These are phyloP conservation scores for Nakazawaea populi DNA, from an alignment of 805 yeast genomes.

Conservation along the genomic window DNA sequence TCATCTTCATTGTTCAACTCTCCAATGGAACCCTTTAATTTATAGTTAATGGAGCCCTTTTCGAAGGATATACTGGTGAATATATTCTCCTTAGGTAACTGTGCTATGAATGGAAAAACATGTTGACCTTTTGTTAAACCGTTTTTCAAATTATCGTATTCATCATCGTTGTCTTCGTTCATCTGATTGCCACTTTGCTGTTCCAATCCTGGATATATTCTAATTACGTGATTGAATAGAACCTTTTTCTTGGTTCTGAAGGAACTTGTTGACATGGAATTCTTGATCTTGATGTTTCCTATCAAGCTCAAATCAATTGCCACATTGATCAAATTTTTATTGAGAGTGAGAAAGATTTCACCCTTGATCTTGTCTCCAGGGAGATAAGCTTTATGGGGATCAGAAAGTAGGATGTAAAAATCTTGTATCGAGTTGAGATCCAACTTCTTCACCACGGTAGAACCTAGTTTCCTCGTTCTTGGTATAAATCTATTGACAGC, in stretches of 20 bases:
- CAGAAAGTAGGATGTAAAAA: constrained; percentile 63
- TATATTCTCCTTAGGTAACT: constrained; percentile 67
- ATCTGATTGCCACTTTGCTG: constrained; percentile 13
- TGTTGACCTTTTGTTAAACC: constrained; percentile 81
- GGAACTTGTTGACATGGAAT: constrained; percentile 42
- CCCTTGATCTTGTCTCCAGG: constrained; percentile 79
- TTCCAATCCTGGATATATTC: constrained; percentile 42
- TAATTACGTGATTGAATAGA: constrained; percentile 54
- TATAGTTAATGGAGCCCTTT: constrained; percentile 73
- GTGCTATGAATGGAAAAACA: constrained; percentile 78
- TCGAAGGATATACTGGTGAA: constrained; percentile 78
- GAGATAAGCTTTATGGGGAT: constrained; percentile 70
- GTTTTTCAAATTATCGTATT: constrained; percentile 15
- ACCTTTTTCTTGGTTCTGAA: constrained; percentile 44
- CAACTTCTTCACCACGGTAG: constrained; percentile 16
- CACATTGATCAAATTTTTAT: constrained; percentile 49
- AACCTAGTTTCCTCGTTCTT: constrained; percentile 3
- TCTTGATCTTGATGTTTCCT: constrained; percentile 52
- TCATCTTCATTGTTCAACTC: constrained; percentile 16
- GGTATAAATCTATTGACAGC: constrained; percentile 9
- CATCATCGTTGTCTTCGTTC: constrained; percentile 17
- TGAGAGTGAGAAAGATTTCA: constrained; percentile 49
- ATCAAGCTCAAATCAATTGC: constrained; percentile 46
- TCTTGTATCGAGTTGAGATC: constrained; percentile 46
- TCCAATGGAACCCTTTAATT: constrained; percentile 42